Evolutionary conservation across 768 basidiomycete species (phyloP).

Genomic region (Leccinum sublutescens): DNA sequence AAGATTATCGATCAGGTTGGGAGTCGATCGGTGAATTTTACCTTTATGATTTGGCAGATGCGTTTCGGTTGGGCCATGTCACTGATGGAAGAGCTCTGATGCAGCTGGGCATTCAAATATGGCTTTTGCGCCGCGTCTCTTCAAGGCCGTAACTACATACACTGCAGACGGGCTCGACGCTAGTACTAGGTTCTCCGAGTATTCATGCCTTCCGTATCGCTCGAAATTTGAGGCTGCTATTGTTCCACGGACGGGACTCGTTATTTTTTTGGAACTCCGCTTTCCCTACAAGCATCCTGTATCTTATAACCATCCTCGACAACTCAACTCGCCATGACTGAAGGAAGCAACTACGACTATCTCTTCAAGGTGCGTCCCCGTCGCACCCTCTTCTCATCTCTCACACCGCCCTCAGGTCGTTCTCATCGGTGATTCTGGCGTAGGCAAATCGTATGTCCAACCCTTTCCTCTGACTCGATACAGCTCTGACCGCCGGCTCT

Average conservation of each 20-base stretch:
- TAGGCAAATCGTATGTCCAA: constrained; percentile 1
- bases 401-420: constrained; percentile 68
- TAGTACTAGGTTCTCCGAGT: neutral
- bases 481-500: neutral
- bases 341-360: constrained; percentile 96
- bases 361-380: constrained; percentile 81
- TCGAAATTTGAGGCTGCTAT: neutral
- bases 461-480: neutral
- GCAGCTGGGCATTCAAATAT: constrained; percentile 2
- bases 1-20: neutral
- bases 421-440: constrained; percentile 92
- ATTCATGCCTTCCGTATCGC: neutral
- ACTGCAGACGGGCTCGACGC: neutral
- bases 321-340: constrained; percentile 57
- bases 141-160: neutral
- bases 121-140: neutral
- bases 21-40: constrained; percentile 22
- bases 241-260: neutral
- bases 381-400: neutral
- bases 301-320: constrained; percentile 14
- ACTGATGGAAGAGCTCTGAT: too few species aligned
- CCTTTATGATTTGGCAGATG: constrained; percentile 73
- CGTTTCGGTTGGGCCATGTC: constrained; percentile 40
- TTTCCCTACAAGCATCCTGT: neutral
- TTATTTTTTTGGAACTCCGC: constrained; percentile 32